A percentile compares a stretch with the other conserved stretches of the same genome.
Conservation (phyloP, 345 rosid species). For the Durio zibethinus region DNA sequence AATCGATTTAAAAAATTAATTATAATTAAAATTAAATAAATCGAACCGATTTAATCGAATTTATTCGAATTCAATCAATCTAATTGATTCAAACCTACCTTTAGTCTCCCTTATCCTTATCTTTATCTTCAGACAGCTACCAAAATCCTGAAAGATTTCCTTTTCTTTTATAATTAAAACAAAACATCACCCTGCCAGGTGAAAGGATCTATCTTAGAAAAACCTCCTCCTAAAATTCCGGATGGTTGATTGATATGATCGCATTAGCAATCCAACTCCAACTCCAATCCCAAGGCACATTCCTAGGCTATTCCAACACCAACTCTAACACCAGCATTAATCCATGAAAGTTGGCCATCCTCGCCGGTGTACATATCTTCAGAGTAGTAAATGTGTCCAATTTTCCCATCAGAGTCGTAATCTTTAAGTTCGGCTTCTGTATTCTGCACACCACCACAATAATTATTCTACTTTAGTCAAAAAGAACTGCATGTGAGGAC, state of each 20-base stretch:
- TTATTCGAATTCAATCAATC: too few species aligned
- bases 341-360: slow-evolving; percentile 90
- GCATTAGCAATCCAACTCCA: slow-evolving; percentile 94
- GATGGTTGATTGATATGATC: slow-evolving; percentile 91
- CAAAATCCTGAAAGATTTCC: slow-evolving; percentile 24
- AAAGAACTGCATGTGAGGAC: neutral
- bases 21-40: too few species aligned
- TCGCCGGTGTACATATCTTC: slow-evolving; percentile 70
- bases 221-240: slow-evolving; percentile 87
- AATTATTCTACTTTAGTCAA: neutral
- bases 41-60: too few species aligned
- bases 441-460: slow-evolving; percentile 37
- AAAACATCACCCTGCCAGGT: neutral
- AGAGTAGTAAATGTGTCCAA: slow-evolving; percentile 41
- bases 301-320: slow-evolving; percentile 96
- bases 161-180: neutral
- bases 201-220: slow-evolving; percentile 34
- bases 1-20: too few species aligned
- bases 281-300: slow-evolving; percentile 89
- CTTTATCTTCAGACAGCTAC: slow-evolving; percentile 23
- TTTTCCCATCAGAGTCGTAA: slow-evolving; percentile 54
- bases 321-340: slow-evolving; percentile 91
- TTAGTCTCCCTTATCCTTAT: too few species aligned
- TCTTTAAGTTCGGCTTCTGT: slow-evolving; percentile 47
- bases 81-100: too few species aligned